Percentiles rank a stretch among this genome's conserved stretches.
These are phyloP conservation scores for Chrysoporthe austroafricana DNA, from an alignment of 2,329 filamentous ascomycete genomes.

Conservation along the genomic window DNA sequence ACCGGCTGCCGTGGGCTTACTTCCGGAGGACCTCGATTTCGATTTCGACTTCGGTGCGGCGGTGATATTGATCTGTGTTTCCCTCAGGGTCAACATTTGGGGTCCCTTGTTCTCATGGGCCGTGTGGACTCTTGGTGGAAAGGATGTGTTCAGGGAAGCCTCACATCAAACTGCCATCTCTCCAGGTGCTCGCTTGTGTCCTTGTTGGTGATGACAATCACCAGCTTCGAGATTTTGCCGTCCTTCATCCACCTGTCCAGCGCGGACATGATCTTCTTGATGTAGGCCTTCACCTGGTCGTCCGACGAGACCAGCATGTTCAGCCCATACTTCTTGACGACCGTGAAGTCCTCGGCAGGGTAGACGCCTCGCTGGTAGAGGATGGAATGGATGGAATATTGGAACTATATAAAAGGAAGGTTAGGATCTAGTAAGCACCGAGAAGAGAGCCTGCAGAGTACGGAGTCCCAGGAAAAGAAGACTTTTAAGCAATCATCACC, in stretches of 20 bases:
- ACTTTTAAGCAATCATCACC: not conserved
- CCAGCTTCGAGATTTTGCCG: slow-evolving; percentile 95
- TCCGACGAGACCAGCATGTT: slow-evolving; percentile 97
- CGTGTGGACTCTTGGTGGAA: not conserved
- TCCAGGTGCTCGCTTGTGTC: slow-evolving; percentile 96
- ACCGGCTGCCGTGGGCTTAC: slow-evolving; percentile 53
- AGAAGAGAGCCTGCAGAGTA: not conserved
- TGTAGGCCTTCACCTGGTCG: slow-evolving; percentile 98
- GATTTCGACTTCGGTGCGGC: slow-evolving; percentile 41
- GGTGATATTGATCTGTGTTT: slow-evolving; percentile 45
- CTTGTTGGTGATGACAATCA: slow-evolving; percentile 95
- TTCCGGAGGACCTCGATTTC: slow-evolving; percentile 61
- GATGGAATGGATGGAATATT: slow-evolving; percentile 98
- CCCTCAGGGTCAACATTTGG: not conserved
- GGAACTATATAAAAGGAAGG: slow-evolving; percentile 62
- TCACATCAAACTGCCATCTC: slow-evolving; percentile 95
- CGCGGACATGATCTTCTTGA: slow-evolving; percentile 98
- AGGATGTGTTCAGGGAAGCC: slow-evolving; percentile 21
- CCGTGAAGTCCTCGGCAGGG: slow-evolving; percentile 94
- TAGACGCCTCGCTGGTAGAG: slow-evolving; percentile 85
- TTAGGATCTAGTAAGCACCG: not conserved
- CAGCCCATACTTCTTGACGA: slow-evolving; percentile 98
- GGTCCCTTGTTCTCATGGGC: not conserved
- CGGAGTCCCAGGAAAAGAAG: not conserved
- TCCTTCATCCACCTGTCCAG: slow-evolving; percentile 97